Evolutionary conservation across 2,329 filamentous ascomycete genomes (phyloP), one percentile per base, ranked within the genome.

Genomic region (Cucurbitaria berberidis): DNA sequence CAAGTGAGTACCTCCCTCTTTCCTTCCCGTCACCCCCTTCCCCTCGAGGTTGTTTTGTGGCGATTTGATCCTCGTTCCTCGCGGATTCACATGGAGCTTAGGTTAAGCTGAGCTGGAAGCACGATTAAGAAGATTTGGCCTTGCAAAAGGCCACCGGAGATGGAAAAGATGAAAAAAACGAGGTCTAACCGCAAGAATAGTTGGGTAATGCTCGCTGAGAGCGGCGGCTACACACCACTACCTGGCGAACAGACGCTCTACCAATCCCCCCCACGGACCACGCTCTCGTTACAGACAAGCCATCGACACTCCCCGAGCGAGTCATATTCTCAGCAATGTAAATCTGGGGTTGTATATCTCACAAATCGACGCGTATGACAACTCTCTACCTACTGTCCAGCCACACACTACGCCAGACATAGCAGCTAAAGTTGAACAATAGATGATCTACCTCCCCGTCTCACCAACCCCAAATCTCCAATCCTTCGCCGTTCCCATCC

Each of bases 171-270:
- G 63, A 64, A 55, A 44, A 72, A 68, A 58, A 60, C 45, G 45
- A 69, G 63, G 53, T 60, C 70, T 74, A 60, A 73, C 56, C 58
- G 67, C 32, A 73, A 72, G 51, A 65, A 66, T 73, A 90, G 88
- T 74, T 97, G 93, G 93, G 93, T 97, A 40, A 97, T 97, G 93
- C 86, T 96, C 69, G 86, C 89, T 70, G 84, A 89, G 70, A 73
- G 74, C 43, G 78, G 83, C 55, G 86, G 88, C 53, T 95, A 96
- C 76, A 88, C 96, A 70, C 90, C 89, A 69, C 85, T 97, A 41
- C 90, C 90, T 39, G 87, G 89, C 72, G 93, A 98, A 79, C 87
- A 87, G 64, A 87, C 91, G 57, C 83, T 96, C 54, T 90, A 90
- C 76, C 89, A 86, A 63, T 92, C 91, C 40, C 88, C 90, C 51